Conservation (phyloP, 176 grass and related monocot species). For the Avena sativa region DNA sequence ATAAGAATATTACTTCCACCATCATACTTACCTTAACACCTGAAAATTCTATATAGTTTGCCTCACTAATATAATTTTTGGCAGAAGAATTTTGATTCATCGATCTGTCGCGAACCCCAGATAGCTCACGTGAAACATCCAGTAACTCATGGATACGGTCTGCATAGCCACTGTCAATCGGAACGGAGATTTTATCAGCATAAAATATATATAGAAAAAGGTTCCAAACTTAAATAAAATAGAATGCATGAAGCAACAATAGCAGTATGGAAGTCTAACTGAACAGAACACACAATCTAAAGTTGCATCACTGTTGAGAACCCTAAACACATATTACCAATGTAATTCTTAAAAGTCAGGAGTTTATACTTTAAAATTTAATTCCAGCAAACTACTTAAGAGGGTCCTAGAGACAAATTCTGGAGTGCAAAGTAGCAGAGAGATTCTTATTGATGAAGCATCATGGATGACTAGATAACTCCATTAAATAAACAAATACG, state of each 20-base stretch:
- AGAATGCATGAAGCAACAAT: slow-evolving; percentile 30
- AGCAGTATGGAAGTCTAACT: slow-evolving; percentile 3
- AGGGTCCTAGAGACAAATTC: not conserved
- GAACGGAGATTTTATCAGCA: slow-evolving; percentile 34
- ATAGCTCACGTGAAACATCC: slow-evolving; percentile 80
- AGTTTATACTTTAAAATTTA: not conserved
- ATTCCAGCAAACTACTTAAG: slow-evolving; percentile 3
- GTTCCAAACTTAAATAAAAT: slow-evolving; percentile 14
- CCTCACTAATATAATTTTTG: slow-evolving; percentile 85
- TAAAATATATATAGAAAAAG: not conserved
- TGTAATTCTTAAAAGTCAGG: slow-evolving; percentile 11
- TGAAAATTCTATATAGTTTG: slow-evolving; percentile 96
- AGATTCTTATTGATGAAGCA: slow-evolving; percentile 15
- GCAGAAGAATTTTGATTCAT: slow-evolving; percentile 50
- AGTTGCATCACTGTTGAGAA: not conserved
- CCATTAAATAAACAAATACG: slow-evolving; percentile 12
- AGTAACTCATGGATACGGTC: slow-evolving; percentile 93
- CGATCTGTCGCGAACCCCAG: slow-evolving; percentile 54
- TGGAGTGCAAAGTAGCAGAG: not conserved
- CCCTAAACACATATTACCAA: slow-evolving; percentile 16
- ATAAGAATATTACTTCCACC: not conserved
- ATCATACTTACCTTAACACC: slow-evolving; percentile 76
- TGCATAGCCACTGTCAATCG: slow-evolving; percentile 79
- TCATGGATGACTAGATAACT: slow-evolving; percentile 4
- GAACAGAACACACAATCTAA: slow-evolving; percentile 15